A percentile compares a stretch with the other conserved stretches of the same genome.
phyloP scores from a whole-genome alignment of 805 yeast genomes.

The Maudiozyma serrabonitensis region DNA sequence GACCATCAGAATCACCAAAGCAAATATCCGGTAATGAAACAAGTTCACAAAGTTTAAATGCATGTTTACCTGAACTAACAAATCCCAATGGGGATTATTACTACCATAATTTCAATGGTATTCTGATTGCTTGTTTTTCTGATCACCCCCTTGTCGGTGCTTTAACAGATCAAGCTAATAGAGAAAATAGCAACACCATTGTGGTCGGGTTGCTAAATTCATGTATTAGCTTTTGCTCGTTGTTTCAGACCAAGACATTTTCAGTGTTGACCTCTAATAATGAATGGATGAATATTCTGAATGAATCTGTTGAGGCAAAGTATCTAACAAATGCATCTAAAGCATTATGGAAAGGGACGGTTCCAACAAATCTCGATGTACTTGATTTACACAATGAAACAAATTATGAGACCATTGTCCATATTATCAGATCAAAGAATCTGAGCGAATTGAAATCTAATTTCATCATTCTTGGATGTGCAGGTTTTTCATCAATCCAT shows the following conservation, averaged over 20 bases:
- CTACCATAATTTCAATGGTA: slow-evolving; percentile 15
- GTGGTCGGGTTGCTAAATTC: slow-evolving; percentile 14
- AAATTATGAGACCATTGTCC: slow-evolving; percentile 10
- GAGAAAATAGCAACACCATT: neutral
- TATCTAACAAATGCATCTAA: neutral
- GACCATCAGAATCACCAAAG: slow-evolving; percentile 15
- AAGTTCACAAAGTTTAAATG: slow-evolving; percentile 11
- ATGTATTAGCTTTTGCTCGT: slow-evolving; percentile 10
- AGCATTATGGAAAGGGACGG: slow-evolving; percentile 9
- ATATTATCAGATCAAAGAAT: slow-evolving; percentile 11
- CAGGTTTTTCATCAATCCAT: slow-evolving; percentile 21
- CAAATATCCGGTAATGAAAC: slow-evolving; percentile 16
- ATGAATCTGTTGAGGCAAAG: slow-evolving; percentile 9
- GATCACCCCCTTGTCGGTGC: slow-evolving; percentile 20
- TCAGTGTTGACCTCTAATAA: slow-evolving; percentile 20
- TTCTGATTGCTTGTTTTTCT: slow-evolving; percentile 20
- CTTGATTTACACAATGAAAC: slow-evolving; percentile 7
- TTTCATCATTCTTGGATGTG: slow-evolving; percentile 20
- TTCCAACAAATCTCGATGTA: slow-evolving; percentile 15
- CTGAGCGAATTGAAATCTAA: slow-evolving; percentile 8
- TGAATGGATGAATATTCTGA: slow-evolving; percentile 18
- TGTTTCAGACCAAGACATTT: slow-evolving; percentile 9
- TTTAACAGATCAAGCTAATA: neutral
- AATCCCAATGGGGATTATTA: slow-evolving; percentile 7
- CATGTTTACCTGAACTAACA: slow-evolving; percentile 13